A percentile compares a stretch with the other conserved stretches of the same genome.
phyloP scores from a whole-genome alignment of 2,329 filamentous ascomycete genomes.

The Onygena corvina region DNA sequence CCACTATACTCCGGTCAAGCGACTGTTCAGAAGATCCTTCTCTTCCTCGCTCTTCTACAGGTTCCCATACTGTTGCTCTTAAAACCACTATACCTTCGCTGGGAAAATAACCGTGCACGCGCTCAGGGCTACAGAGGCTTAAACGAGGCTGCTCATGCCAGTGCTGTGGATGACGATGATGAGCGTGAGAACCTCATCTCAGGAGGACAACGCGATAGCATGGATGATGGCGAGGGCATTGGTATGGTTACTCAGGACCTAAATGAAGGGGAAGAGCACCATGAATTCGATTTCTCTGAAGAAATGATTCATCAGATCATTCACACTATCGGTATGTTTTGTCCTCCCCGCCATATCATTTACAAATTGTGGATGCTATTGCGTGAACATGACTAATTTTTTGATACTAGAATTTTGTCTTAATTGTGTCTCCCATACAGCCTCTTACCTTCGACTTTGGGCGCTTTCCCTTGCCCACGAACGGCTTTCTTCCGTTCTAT shows the following conservation, averaged over 20 bases:
- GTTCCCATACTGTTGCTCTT: conserved; percentile 86
- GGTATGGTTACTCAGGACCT: conserved; percentile 85
- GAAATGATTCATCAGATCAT: conserved; percentile 99
- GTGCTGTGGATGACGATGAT: conserved; percentile 80
- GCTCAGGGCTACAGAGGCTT: conserved; percentile 86
- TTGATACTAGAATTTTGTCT: conserved; percentile 71
- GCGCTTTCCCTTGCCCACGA: conserved; percentile 94
- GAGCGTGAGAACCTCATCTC: conserved; percentile 52
- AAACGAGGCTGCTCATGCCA: conserved; percentile 76
- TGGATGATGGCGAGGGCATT: conserved; percentile 68
- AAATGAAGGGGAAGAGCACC: conserved; percentile 59
- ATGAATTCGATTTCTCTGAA: conserved; percentile 95
- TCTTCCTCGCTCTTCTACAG: conserved; percentile 72
- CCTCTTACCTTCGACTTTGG: conserved; percentile 97
- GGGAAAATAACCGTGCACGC: conserved; percentile 81
- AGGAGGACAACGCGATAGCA: conserved; percentile 44
- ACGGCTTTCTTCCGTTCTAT: conserved; percentile 89
- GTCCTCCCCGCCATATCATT: background rate
- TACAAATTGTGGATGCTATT: background rate
- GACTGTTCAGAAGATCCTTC: conserved; percentile 60
- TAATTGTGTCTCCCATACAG: conserved; percentile 97
- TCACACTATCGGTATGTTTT: conserved; percentile 77
- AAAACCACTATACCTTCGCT: conserved; percentile 90
- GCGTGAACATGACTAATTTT: background rate
- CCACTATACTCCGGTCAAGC: conserved; percentile 68